phyloP scores from a whole-genome alignment of 495 filamentous ascomycete genomes.

The Daldinia vernicosa region DNA sequence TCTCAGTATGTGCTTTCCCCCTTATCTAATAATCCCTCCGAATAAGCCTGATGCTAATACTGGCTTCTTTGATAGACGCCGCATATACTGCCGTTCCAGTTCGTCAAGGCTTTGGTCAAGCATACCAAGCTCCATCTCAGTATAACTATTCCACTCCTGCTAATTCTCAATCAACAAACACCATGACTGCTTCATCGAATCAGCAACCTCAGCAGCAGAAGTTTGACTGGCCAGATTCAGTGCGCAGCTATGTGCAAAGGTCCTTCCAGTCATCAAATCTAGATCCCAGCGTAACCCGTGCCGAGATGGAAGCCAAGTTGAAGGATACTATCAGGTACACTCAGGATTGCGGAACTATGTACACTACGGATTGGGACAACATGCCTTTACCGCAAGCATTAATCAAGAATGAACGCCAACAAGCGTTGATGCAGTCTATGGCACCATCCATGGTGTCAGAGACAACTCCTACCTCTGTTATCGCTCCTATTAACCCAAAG shows the following conservation, averaged over 20 bases:
- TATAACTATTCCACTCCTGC: slow-evolving; percentile 43
- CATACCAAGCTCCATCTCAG: slow-evolving; percentile 47
- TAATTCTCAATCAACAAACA: slow-evolving; percentile 45
- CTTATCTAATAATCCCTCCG: not conserved
- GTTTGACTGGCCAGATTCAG: slow-evolving; percentile 77
- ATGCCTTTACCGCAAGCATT: slow-evolving; percentile 88
- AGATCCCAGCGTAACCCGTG: slow-evolving; percentile 67
- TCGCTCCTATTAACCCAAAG: slow-evolving; percentile 52
- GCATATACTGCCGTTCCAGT: slow-evolving; percentile 63
- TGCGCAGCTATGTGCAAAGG: slow-evolving; percentile 84
- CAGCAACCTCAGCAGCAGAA: slow-evolving; percentile 60
- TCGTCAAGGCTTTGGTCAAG: slow-evolving; percentile 55
- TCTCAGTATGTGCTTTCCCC: slow-evolving; percentile 37
- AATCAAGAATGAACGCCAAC: slow-evolving; percentile 75
- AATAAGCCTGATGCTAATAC: slow-evolving; percentile 36
- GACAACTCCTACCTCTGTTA: slow-evolving; percentile 28
- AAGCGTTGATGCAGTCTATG: slow-evolving; percentile 45
- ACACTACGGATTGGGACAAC: slow-evolving; percentile 79
- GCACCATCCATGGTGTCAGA: slow-evolving; percentile 11
- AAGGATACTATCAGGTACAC: slow-evolving; percentile 85
- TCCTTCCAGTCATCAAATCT: slow-evolving; percentile 78
- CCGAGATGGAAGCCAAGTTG: slow-evolving; percentile 83
- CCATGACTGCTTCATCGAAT: slow-evolving; percentile 33
- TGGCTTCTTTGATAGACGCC: slow-evolving; percentile 43
- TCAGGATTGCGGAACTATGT: slow-evolving; percentile 72